phyloP scores from a whole-genome alignment of 2,329 filamentous ascomycete species.

The Calonectria pteridis region DNA sequence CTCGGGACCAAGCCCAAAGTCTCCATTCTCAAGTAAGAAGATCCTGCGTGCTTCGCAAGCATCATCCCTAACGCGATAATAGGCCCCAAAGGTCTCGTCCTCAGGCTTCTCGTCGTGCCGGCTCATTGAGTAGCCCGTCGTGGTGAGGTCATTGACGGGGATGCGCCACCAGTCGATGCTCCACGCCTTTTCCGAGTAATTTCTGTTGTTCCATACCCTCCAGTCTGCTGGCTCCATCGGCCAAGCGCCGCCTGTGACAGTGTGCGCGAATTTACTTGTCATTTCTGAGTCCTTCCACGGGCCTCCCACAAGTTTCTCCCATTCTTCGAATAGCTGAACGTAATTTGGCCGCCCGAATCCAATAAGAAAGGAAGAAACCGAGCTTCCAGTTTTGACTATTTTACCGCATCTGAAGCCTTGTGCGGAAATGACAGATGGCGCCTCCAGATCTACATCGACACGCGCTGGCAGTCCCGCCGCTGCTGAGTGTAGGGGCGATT shows the following conservation, averaged over 20 bases:
- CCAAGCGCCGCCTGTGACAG: constrained; percentile 25
- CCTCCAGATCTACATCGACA: constrained; percentile 1
- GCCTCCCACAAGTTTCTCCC: constrained; percentile 21
- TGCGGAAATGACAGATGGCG: constrained; percentile 19
- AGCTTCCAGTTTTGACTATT: constrained; percentile 4
- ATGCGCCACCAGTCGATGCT: not conserved
- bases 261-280: constrained; percentile 11
- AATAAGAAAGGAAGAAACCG: constrained; percentile 5
- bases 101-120: not conserved
- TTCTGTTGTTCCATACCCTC: constrained; percentile 23
- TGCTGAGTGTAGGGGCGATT: constrained; percentile 12
- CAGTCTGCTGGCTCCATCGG: constrained; percentile 9
- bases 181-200: constrained; percentile 24
- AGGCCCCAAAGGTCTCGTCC: not conserved
- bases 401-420: constrained; percentile 16
- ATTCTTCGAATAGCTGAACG: constrained; percentile 19
- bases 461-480: constrained; percentile 19
- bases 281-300: constrained; percentile 19
- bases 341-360: constrained; percentile 26
- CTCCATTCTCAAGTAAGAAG: constrained; percentile 18
- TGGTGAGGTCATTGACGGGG: not conserved
- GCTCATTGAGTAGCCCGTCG: constrained; percentile 24
- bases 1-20: constrained; percentile 24
- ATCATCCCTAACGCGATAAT: constrained; percentile 21
- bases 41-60: constrained; percentile 25